Evolutionary conservation across 1,139 yeast species (phyloP).

Genomic region (Candida labiduridarum): DNA sequence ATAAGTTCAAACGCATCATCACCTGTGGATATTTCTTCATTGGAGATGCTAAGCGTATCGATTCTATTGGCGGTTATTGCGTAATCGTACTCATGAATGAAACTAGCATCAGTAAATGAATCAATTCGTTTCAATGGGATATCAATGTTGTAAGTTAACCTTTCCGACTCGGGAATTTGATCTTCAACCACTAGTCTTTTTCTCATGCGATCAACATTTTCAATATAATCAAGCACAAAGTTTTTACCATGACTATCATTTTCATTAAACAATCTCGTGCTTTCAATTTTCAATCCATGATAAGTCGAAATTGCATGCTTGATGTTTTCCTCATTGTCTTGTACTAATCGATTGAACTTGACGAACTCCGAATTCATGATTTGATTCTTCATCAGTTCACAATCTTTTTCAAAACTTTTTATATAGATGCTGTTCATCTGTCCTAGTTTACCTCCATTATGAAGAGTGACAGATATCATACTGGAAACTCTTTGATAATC

Average conservation of each 20-base stretch:
- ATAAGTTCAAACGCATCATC: slow-evolving; percentile 43
- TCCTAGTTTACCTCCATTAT: slow-evolving; percentile 44
- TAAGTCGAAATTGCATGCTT: slow-evolving; percentile 53
- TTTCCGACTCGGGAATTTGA: slow-evolving; percentile 47
- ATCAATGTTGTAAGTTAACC: slow-evolving; percentile 39
- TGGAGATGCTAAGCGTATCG: slow-evolving; percentile 29
- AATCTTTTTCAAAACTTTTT: slow-evolving; percentile 47
- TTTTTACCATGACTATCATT: slow-evolving; percentile 21
- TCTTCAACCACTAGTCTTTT: slow-evolving; percentile 57
- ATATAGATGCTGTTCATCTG: slow-evolving; percentile 40
- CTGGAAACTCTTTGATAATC: slow-evolving; percentile 32
- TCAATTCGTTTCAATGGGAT: slow-evolving; percentile 38
- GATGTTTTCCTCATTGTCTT: slow-evolving; percentile 65
- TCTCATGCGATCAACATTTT: slow-evolving; percentile 68
- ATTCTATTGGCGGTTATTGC: slow-evolving; percentile 24
- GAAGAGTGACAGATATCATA: slow-evolving; percentile 37
- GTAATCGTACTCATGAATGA: slow-evolving; percentile 19
- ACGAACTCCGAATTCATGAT: slow-evolving; percentile 51
- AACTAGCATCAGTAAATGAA: slow-evolving; percentile 7
- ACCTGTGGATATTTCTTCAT: slow-evolving; percentile 16
- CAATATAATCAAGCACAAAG: slow-evolving; percentile 65
- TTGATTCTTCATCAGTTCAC: slow-evolving; percentile 45
- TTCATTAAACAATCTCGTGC: slow-evolving; percentile 35
- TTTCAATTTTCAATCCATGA: slow-evolving; percentile 46
- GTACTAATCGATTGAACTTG: slow-evolving; percentile 53